phyloP scores from a whole-genome alignment of 2,329 filamentous ascomycete genomes.

The Fusarium lateritium region DNA sequence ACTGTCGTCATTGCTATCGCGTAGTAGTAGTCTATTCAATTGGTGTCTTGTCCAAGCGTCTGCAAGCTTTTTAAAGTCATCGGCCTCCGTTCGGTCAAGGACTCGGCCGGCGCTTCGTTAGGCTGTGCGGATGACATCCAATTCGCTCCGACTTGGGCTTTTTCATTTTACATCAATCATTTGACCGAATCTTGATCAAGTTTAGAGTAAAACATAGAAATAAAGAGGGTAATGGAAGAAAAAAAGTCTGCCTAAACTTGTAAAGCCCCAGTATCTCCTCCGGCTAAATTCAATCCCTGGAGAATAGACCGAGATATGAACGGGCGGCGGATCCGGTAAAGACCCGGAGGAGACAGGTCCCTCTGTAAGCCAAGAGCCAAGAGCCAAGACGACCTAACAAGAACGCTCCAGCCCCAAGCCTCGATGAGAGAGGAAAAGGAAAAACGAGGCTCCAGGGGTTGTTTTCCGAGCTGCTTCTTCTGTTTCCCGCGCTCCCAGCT shows the following conservation, averaged over 20 bases:
- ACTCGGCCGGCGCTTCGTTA: constrained; percentile 22
- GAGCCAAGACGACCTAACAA: constrained; percentile 22
- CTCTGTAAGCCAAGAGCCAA: constrained; percentile 10
- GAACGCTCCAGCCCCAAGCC: constrained; percentile 41
- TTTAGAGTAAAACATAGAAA: constrained; percentile 1
- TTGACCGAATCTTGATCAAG: constrained; percentile 13
- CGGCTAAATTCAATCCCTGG: constrained; percentile 46
- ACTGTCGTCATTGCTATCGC: constrained; percentile 17
- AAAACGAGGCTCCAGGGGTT: constrained; percentile 22
- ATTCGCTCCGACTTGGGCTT: constrained; percentile 8
- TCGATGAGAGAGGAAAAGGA: background rate
- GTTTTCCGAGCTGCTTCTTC: constrained; percentile 8
- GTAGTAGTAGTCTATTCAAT: constrained; percentile 5
- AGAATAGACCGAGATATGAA: constrained; percentile 47
- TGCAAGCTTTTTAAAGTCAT: background rate
- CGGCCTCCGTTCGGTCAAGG: constrained; percentile 15
- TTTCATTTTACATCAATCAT: constrained; percentile 18
- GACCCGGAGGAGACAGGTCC: constrained; percentile 33
- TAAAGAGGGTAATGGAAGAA: background rate
- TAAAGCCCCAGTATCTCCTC: constrained; percentile 33
- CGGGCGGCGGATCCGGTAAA: constrained; percentile 45
- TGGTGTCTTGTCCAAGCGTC: background rate
- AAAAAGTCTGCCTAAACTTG: constrained; percentile 31
- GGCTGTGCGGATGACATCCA: constrained; percentile 10
- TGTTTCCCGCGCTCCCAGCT: background rate